These are phyloP conservation scores for Xylaria sp. DNA, from an alignment of 2,329 filamentous ascomycete genomes.

Conservation along the genomic window DNA sequence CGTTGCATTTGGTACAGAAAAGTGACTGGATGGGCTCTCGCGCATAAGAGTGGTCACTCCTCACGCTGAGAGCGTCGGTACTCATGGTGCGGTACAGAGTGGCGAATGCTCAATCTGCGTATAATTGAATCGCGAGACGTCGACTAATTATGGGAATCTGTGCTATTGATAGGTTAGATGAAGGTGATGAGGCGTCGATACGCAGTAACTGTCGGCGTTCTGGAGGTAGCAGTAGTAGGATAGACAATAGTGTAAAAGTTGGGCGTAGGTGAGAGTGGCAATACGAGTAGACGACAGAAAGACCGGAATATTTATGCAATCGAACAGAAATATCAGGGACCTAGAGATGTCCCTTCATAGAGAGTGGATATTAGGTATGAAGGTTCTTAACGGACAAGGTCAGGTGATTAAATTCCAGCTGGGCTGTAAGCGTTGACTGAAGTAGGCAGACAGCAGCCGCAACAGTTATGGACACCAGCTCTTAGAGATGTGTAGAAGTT, in stretches of 20 bases:
- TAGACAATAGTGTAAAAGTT: not conserved
- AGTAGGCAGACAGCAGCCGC: not conserved
- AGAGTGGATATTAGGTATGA: not conserved
- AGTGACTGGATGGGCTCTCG: constrained; percentile 18
- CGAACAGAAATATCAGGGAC: not conserved
- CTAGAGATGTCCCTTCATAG: not conserved
- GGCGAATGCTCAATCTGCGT: not conserved
- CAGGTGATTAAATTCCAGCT: not conserved
- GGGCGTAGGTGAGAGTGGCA: not conserved
- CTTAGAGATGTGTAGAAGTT: not conserved
- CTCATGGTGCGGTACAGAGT: not conserved
- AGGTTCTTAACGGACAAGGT: not conserved
- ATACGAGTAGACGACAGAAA: not conserved
- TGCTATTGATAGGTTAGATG: not conserved
- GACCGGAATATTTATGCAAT: not conserved
- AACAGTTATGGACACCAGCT: not conserved
- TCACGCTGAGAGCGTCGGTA: not conserved
- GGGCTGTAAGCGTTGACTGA: not conserved
- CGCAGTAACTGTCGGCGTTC: too few species aligned
- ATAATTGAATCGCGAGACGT: not conserved
- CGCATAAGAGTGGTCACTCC: constrained; percentile 16
- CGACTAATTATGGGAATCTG: too few species aligned
- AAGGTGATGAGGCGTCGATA: not conserved
- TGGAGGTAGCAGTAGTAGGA: too few species aligned
- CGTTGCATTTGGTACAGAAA: constrained; percentile 36